Evolutionary conservation across 225 moss, liverwort and hornwort genomes (phyloP), one percentile per base, ranked within the genome.

Genomic region (Marchantia paleacea): DNA sequence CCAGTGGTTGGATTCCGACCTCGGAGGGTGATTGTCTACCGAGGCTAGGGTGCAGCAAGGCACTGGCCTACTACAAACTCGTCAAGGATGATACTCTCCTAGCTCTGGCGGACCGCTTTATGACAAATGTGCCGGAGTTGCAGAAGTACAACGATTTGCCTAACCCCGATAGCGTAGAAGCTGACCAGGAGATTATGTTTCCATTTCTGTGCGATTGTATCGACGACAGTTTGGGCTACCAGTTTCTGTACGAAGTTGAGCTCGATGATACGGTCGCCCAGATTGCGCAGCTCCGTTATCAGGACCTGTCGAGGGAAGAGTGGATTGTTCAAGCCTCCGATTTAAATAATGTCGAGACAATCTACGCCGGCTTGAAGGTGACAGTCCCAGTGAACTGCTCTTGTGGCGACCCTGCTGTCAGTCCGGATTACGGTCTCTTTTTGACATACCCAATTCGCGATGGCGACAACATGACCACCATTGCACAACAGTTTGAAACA

Each of bases 331-430:
- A 83, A 73, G 87, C 81, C 12, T 89, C 80, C 50, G 22, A 29
- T 14, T 0, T 90, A 16, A 12, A 75, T 10, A 69, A 85, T 48
- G 47, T 55, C 25, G 82, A 76, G 20, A 68, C 76, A 76, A 85
- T 91, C 50, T 31, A 81, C 6, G 51, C 81, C 0, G 86, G 84
- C 0, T 50, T 28, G 2, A 16, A 13, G 6, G 72, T 93, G 28
- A 65, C 72, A 62, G 84, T 97, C 31, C 95, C 97, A 22, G 93
- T 97, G 48, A 87, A 90, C 68, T 97, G 97, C 82, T 93, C 85
- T 55, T 97, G 97, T 67, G 97, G 97, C 53, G 85, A 93, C 62
- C 85, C 91, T 0, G 70, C 18, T 20, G 79, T 97, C 1, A 93
- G 88, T 82, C 39, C 52, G 28, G 53, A 55, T 51, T 93, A 87